These are phyloP conservation scores for Yarrowia galli DNA, from an alignment of 1,139 yeast species.

Conservation along the genomic window DNA sequence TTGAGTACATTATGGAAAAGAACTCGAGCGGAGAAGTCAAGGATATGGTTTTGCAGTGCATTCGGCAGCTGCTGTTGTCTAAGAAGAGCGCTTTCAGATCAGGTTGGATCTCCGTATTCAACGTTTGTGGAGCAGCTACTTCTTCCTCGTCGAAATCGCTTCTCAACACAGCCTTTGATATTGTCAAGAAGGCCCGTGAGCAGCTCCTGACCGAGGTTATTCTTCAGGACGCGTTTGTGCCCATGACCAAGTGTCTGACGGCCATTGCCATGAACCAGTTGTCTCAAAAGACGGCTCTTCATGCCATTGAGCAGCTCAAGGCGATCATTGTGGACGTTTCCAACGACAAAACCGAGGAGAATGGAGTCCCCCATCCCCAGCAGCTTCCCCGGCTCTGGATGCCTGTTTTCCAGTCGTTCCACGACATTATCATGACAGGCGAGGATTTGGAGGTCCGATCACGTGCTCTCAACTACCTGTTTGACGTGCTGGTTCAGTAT, in stretches of 20 bases:
- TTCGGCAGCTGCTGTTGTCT: slow-evolving; percentile 82
- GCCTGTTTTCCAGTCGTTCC: slow-evolving; percentile 84
- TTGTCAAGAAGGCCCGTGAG: slow-evolving; percentile 68
- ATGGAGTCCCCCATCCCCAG: slow-evolving; percentile 23
- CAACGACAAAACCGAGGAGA: slow-evolving; percentile 15
- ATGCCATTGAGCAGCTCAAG: slow-evolving; percentile 78
- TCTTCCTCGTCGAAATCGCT: slow-evolving; percentile 51
- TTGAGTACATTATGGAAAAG: slow-evolving; percentile 76
- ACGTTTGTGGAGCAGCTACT: slow-evolving; percentile 74
- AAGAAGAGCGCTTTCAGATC: slow-evolving; percentile 80
- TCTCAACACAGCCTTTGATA: slow-evolving; percentile 67
- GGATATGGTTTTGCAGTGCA: slow-evolving; percentile 90
- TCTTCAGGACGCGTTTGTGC: slow-evolving; percentile 76
- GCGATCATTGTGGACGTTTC: slow-evolving; percentile 59
- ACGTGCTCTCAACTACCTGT: slow-evolving; percentile 80
- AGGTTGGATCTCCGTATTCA: slow-evolving; percentile 93
- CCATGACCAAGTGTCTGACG: slow-evolving; percentile 77
- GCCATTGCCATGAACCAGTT: slow-evolving; percentile 83
- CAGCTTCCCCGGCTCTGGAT: slow-evolving; percentile 62
- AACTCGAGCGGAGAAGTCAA: slow-evolving; percentile 75
- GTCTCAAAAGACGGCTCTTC: slow-evolving; percentile 81
- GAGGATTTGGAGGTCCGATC: slow-evolving; percentile 95
- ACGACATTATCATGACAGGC: slow-evolving; percentile 90
- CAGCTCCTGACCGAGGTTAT: slow-evolving; percentile 70
- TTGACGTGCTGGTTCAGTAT: slow-evolving; percentile 78